Evolutionary conservation across 257 asterid species (phyloP), one percentile per base, ranked within the genome.

Genomic region (Ballota nigra): DNA sequence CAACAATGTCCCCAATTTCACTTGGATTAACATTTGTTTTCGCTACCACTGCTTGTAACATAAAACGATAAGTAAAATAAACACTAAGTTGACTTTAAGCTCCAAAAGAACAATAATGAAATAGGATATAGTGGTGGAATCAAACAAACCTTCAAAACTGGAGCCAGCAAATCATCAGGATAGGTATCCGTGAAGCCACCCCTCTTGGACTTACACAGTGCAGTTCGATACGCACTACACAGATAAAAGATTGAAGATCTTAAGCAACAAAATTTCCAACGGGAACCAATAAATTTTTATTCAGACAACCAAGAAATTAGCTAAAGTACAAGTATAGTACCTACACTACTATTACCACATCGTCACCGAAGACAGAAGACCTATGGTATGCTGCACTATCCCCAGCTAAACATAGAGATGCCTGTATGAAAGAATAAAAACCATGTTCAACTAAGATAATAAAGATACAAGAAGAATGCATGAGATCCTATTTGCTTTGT

Each of bases 1-100:
- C 99, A 75, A 94, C 93, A 75, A 94, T 89, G 74, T 94, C 99
- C 75, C 99, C 99, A 58, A 94, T 93, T 81, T 94, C 99, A 85
- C 80, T 74, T 69, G 97, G 98, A 75, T 79, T 88, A 68, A 94
- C 55, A 70, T 88, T 91, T 45, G 99, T 80, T 72, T 89, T 91
- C 31, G 89, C 99, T 33, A 91, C 33, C 81, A 94, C 31, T 4
- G 91, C 98, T 98, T 94, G 79, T 23, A 53, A 23, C n/a, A n/a
- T n/a, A n/a, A n/a, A n/a, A n/a, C n/a, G n/a, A n/a, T n/a, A n/a
- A n/a, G n/a, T n/a, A n/a, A 22, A 13, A 19, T 0, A 10, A 7
- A 22, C 5, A 47, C 8, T 45, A 8, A 15, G 63, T 41, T 9
- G 36, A 38, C 15, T 33, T 68, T 47, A 64, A 68, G 63, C 34